Evolutionary conservation across 768 basidiomycete species (phyloP).

Genomic region (Dioszegia crocea): DNA sequence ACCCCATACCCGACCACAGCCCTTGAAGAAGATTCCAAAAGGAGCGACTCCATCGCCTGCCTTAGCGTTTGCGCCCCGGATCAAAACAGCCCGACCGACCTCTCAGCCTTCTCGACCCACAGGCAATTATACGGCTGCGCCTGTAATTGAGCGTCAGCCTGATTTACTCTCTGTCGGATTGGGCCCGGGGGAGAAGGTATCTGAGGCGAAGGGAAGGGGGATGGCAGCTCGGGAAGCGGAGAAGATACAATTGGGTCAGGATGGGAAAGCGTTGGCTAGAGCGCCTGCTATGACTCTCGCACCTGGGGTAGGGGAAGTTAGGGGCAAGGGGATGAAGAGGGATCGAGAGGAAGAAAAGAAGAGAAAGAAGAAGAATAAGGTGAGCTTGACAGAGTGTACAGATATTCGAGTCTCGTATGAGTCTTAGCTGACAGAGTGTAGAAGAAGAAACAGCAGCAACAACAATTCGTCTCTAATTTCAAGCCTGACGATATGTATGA

Average conservation of each 20-base stretch:
- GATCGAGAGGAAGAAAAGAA: constrained; percentile 18
- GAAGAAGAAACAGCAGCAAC: constrained; percentile 26
- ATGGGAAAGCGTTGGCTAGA: constrained; percentile 40
- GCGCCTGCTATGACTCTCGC: constrained; percentile 46
- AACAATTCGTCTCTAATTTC: constrained; percentile 34
- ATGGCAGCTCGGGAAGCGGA: neutral
- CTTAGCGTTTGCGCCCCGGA: constrained; percentile 44
- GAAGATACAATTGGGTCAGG: constrained; percentile 32
- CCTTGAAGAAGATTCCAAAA: constrained; percentile 8
- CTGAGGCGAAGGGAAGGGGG: neutral
- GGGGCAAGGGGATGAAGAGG: constrained; percentile 17
- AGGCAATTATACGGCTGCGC: constrained; percentile 2
- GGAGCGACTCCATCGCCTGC: constrained; percentile 34
- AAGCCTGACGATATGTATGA: constrained; percentile 48
- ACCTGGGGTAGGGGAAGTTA: constrained; percentile 12
- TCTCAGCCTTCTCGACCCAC: constrained; percentile 13
- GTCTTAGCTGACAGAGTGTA: neutral
- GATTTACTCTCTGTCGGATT: constrained; percentile 26
- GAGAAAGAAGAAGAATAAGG: constrained; percentile 46
- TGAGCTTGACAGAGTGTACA: too few species aligned
- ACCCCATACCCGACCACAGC: neutral
- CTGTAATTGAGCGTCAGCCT: neutral
- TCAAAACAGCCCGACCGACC: constrained; percentile 26
- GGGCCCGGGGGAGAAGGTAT: neutral
- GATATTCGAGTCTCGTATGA: too few species aligned